Base-by-base conservation (phyloP, 2,329 filamentous ascomycete genomes). In the Torrubiella hemipterigena region DNA sequence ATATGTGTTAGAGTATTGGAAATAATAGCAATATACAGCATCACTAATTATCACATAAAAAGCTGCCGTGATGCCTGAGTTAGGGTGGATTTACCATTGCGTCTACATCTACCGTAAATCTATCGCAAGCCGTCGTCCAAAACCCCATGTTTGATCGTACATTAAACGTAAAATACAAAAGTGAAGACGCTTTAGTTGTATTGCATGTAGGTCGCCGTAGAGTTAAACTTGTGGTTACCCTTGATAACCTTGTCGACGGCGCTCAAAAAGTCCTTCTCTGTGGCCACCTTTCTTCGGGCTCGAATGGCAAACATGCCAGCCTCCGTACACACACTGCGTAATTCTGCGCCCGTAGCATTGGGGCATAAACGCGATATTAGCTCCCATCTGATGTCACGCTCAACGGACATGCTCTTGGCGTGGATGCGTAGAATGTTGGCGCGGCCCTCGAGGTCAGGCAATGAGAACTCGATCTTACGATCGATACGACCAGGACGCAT, bases 161-260 rank as follows among this genome's bases (percentile, higher is more conserved):
- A 56, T 42, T 44, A 38, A 38, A 27, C 44, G 45, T 44, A 44
- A 45, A 46, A 42, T 42, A 48, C 36, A 43, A 33, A 41, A 42
- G 33, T 9, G n/a, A n/a, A 32, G 20, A 35, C 33, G 24, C 38
- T 48, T 45, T 93, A 96, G 62, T 98, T 98, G 72, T 98, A 98
- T 65, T 96, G 91, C 73, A 91, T 91, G 65, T 98, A 98, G 40
- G 83, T 86, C 30, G 91, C 89, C 37, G 91, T 98, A 36, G 83
- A 93, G 74, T 95, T 96, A 71, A 98, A 98, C 75, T 98, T 98
- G 56, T 94, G 68, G 61, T 96, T 95, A 47, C 83, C 87, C 73
- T 95, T 94, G 67, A 96, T 96, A 41, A 98, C 91, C 76, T 98
- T 98, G 69, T 98, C 91, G 38, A 98, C 91, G 3, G 91, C 89